phyloP scores from a whole-genome alignment of 2,329 filamentous ascomycete species.

The Thielaviopsis punctulata region DNA sequence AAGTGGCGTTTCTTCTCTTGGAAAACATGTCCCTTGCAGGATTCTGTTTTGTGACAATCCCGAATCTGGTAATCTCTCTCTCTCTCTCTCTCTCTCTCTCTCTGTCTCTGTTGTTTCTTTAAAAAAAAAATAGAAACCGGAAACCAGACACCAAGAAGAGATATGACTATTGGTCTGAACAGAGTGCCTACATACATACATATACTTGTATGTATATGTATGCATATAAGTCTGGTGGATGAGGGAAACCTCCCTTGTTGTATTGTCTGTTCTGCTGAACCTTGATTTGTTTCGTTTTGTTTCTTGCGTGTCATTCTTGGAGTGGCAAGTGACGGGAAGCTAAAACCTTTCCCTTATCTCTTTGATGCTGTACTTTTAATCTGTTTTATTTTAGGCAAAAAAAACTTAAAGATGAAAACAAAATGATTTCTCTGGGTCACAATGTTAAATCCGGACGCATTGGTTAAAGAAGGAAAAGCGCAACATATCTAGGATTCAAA shows the following conservation, averaged over 20 bases:
- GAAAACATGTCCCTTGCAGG: too few relatives aligned
- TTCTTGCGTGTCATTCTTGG: not conserved
- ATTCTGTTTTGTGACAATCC: too few relatives aligned
- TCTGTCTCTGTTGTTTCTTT: not conserved
- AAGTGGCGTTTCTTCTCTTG: too few relatives aligned
- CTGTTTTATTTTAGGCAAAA: not conserved
- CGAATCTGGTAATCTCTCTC: too few relatives aligned
- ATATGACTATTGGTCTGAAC: too few relatives aligned
- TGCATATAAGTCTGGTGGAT: too few relatives aligned
- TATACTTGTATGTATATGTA: too few relatives aligned
- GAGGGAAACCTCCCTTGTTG: too few relatives aligned
- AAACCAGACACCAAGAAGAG: not conserved
- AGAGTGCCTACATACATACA: too few relatives aligned
- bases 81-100: not conserved
- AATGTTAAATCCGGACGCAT: not conserved
- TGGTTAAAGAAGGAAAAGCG: not conserved
- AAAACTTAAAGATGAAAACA: not conserved
- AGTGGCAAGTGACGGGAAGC: not conserved
- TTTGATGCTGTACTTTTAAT: too few relatives aligned
- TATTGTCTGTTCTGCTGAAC: not conserved
- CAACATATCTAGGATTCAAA: not conserved
- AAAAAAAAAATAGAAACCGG: not conserved
- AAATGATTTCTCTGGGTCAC: not conserved
- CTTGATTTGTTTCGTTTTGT: not conserved
- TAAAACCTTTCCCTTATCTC: not conserved